Base-by-base conservation (phyloP, 1,284 basidiomycete genomes). In the Acaromyces ingoldii region DNA sequence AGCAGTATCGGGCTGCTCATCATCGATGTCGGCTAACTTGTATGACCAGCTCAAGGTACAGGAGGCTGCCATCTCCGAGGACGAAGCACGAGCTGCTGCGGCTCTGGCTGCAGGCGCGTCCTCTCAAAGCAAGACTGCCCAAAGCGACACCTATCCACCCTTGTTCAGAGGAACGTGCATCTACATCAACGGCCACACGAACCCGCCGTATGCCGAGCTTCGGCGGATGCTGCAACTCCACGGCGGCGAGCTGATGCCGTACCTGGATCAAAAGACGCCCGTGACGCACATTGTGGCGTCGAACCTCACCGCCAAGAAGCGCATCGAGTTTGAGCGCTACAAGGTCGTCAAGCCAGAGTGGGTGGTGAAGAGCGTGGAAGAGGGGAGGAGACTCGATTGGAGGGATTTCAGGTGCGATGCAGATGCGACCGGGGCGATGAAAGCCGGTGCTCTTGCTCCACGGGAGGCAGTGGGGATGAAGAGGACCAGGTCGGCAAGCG, bases 301-400 rank as follows among this genome's bases (percentile, higher is more conserved):
- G 53, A 86, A 88, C 21, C 81, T 98, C 29, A 96, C 93, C 0
- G 85, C 90, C 0, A 84, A 85, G 48, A 97, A 97, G 77, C 81
- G 89, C 42, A 82, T 83, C 41, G 91, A 95, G 65, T 95, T 92
- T 76, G 82, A 86, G 69, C 77, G 85, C 47, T 87, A 93, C 83
- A 92, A 89, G 70, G 85, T 96, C 10, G 90, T 88, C 26, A 80
- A 79, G 30, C 90, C 91, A 0, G 85, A 85, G 54, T 98, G 92
- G 91, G 80, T 98, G 6, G 78, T 86, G 9, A 83, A 91, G 26
- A 90, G 87, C 61, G 82, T 82, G 25, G 78, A 83, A 52, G 80
- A 80, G 6, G 84, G 84, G 0, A 75, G 77, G 7, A 78, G 92
- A n/a, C 80, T 90, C 1, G 82, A 87, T 3, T 93, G 90, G 90